Evolutionary conservation across 2,329 filamentous ascomycete genomes (phyloP).

Genomic region (Talaromyces sp.): DNA sequence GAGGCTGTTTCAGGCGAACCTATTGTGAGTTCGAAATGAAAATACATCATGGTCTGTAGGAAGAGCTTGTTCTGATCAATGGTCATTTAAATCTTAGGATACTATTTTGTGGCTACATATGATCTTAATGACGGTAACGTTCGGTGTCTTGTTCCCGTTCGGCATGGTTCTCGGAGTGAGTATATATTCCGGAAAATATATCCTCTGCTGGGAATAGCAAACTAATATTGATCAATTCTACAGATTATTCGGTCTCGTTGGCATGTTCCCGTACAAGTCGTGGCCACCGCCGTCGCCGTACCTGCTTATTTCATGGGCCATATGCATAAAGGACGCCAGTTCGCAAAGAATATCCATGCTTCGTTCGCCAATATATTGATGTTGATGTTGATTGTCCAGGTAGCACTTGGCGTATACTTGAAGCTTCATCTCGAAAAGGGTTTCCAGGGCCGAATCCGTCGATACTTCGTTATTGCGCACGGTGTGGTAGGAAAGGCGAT

Average conservation of each 20-base stretch:
- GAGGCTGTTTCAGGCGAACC: slow-evolving; percentile 66
- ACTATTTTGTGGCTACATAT: slow-evolving; percentile 91
- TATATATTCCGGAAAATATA: neutral
- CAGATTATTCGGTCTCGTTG: slow-evolving; percentile 85
- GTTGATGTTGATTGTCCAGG: slow-evolving; percentile 69
- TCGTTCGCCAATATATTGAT: slow-evolving; percentile 76
- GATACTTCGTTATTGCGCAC: slow-evolving; percentile 66
- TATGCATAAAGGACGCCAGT: slow-evolving; percentile 81
- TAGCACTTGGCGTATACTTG: slow-evolving; percentile 77
- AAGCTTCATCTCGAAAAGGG: slow-evolving; percentile 84
- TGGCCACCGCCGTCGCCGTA: slow-evolving; percentile 69
- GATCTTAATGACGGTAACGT: slow-evolving; percentile 76
- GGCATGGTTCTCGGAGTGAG: slow-evolving; percentile 90
- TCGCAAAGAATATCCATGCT: slow-evolving; percentile 73
- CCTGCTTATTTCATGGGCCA: slow-evolving; percentile 89
- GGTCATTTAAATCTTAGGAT: slow-evolving; percentile 49
- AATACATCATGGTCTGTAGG: neutral
- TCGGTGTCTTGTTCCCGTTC: slow-evolving; percentile 85
- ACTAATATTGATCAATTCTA: neutral
- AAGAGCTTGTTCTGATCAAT: slow-evolving; percentile 10
- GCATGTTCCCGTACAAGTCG: slow-evolving; percentile 84
- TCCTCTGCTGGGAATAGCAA: neutral
- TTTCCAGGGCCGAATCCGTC: slow-evolving; percentile 71
- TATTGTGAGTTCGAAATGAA: slow-evolving; percentile 52
- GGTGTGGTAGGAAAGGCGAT: slow-evolving; percentile 80